Percentiles rank a stretch among this genome's conserved stretches.
These are phyloP conservation scores for Scutellaria galericulata DNA, from an alignment of 257 asterid genomes.

Conservation along the genomic window DNA sequence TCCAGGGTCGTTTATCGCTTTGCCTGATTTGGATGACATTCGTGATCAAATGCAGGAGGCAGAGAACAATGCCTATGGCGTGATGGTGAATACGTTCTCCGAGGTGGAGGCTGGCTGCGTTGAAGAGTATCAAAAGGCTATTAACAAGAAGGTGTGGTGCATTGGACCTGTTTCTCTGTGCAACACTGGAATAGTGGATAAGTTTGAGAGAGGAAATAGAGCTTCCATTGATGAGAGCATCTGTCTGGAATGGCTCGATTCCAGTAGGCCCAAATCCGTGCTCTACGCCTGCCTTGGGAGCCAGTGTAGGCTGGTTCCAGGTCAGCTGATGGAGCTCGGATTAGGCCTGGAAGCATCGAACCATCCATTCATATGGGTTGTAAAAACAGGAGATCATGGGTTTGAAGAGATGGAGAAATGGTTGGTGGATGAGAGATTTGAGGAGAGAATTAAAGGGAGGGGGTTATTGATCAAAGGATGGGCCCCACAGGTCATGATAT, in stretches of 20 bases:
- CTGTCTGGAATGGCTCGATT: conserved; percentile 63
- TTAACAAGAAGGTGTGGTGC: conserved; percentile 73
- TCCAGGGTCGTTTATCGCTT: conserved; percentile 65
- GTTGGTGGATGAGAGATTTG: conserved; percentile 61
- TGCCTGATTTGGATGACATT: conserved; percentile 68
- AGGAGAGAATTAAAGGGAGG: conserved; percentile 54
- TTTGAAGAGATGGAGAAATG: conserved; percentile 59
- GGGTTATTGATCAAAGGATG: conserved; percentile 78
- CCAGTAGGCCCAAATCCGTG: conserved; percentile 44
- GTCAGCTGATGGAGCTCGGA: conserved; percentile 66
- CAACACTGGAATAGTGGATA: conserved; percentile 50
- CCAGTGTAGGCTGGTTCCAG: conserved; percentile 62
- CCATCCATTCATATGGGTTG: conserved; percentile 70
- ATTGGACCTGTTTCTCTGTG: conserved; percentile 78
- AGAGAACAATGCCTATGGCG: conserved; percentile 61
- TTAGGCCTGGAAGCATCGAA: conserved; percentile 63
- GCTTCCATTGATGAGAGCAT: conserved; percentile 54
- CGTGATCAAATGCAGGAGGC: conserved; percentile 73
- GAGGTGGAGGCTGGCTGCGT: conserved; percentile 67
- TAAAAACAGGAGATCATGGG: conserved; percentile 46
- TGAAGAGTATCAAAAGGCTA: conserved; percentile 53
- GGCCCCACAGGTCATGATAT: conserved; percentile 82
- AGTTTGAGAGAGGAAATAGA: conserved; percentile 66
- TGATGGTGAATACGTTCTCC: conserved; percentile 61
- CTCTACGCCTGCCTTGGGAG: conserved; percentile 80